Evolutionary conservation across 148 eudicot species (phyloP).

Genomic region (Rhododendron williamsianum): DNA sequence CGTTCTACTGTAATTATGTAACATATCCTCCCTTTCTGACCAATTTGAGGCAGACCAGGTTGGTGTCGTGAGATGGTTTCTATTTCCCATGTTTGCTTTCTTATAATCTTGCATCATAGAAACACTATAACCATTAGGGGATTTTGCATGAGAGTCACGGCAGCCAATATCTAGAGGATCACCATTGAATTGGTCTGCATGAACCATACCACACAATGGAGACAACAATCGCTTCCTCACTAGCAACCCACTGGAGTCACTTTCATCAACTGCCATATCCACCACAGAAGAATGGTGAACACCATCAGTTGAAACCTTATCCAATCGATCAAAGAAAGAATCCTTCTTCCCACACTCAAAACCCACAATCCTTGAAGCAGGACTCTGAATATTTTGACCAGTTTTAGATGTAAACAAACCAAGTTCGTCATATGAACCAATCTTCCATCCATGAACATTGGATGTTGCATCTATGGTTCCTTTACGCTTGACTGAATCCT

Average conservation of each 20-base stretch:
- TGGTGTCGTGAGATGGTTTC: conserved; percentile 22
- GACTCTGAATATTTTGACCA: conserved; percentile 30
- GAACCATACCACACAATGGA: conserved; percentile 38
- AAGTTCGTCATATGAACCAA: conserved; percentile 17
- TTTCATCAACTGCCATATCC: conserved; percentile 14
- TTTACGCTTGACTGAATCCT: conserved; percentile 17
- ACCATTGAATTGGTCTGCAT: conserved; percentile 32
- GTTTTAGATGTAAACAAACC: conserved; percentile 24
- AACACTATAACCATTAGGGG: conserved; percentile 22
- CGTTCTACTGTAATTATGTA: conserved; percentile 15
- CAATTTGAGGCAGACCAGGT: conserved; percentile 24
- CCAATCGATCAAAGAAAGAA: conserved; percentile 8
- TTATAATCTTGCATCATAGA: conserved; percentile 29
- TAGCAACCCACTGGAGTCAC: conserved; percentile 26
- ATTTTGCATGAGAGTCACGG: conserved; percentile 8
- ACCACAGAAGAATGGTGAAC: conserved; percentile 24
- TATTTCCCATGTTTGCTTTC: conserved; percentile 34
- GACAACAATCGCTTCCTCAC: conserved; percentile 54
- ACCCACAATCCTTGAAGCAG: conserved; percentile 62
- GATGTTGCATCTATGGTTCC: conserved; percentile 27
- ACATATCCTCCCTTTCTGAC: conserved; percentile 27
- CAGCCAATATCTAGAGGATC: conserved; percentile 35
- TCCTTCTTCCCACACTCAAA: conserved; percentile 37
- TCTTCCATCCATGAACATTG: conserved; percentile 24
- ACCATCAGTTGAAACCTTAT: conserved; percentile 10